Evolutionary conservation across 192 early-diverging fungal genomes (phyloP).

Genomic region (Coemansia sp.): DNA sequence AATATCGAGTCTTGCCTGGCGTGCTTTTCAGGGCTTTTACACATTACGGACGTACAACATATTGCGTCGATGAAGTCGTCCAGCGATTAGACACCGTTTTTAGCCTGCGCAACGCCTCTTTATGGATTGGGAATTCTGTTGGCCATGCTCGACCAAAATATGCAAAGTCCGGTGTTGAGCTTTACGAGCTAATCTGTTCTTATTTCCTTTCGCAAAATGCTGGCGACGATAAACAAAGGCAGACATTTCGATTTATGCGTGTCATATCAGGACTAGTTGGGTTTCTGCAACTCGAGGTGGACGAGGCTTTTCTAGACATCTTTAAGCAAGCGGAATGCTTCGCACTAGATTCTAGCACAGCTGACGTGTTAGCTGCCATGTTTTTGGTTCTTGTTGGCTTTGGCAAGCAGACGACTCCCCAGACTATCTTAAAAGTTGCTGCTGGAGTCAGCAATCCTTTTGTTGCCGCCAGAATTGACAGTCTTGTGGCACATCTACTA

Average conservation of each 20-base stretch:
- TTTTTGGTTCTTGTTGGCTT: slow-evolving; percentile 37
- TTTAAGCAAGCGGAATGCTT: slow-evolving; percentile 15
- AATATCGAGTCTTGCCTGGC: slow-evolving; percentile 28
- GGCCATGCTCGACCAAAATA: slow-evolving; percentile 23
- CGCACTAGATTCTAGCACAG: not conserved
- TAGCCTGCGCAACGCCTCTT: slow-evolving; percentile 13
- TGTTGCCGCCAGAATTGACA: slow-evolving; percentile 27
- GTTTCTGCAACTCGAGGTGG: slow-evolving; percentile 30
- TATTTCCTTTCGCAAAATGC: slow-evolving; percentile 7
- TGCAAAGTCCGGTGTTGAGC: slow-evolving; percentile 20
- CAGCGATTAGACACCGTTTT: slow-evolving; percentile 23
- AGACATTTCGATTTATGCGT: slow-evolving; percentile 17
- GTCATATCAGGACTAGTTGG: slow-evolving; percentile 32
- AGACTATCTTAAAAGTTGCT: slow-evolving; percentile 16
- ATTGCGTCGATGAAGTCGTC: slow-evolving; percentile 8
- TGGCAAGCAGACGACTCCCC: slow-evolving; percentile 10
- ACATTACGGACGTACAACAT: not conserved
- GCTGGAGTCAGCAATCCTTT: not conserved
- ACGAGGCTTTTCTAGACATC: slow-evolving; percentile 18
- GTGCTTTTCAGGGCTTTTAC: slow-evolving; percentile 33
- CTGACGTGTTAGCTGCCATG: slow-evolving; percentile 25
- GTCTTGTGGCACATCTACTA: slow-evolving; percentile 25
- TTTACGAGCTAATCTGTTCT: slow-evolving; percentile 16
- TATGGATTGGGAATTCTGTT: slow-evolving; percentile 34
- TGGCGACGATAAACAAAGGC: slow-evolving; percentile 6